Percentiles rank a stretch among this genome's conserved stretches.
Evolutionary conservation across 169 alveolate species (phyloP).

Genomic region (Eimeria acervulina): DNA sequence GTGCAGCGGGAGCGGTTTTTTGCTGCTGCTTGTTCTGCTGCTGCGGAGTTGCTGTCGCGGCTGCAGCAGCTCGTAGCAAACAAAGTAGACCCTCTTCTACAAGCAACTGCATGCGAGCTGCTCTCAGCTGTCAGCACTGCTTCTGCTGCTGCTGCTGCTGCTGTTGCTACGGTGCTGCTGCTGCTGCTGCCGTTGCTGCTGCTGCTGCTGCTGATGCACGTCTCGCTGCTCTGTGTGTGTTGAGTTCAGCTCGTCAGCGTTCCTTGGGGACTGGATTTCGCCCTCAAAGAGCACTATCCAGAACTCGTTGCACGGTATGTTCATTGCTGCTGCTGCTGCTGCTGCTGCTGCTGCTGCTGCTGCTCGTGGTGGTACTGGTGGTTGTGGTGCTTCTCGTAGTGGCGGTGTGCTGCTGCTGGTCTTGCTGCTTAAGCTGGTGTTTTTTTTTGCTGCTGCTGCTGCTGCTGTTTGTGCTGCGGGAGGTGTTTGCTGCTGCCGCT

Average conservation of each 20-base stretch:
- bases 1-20: slow-evolving; percentile 6
- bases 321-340: slow-evolving; percentile 13
- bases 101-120: slow-evolving; percentile 31
- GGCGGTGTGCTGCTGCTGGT: neutral
- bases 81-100: neutral
- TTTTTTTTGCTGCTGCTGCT: no score
- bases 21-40: neutral
- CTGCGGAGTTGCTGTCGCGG: no score
- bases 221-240: neutral
- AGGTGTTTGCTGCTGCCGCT: neutral
- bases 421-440: neutral
- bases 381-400: neutral
- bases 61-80: slow-evolving; percentile 34
- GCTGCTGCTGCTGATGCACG: no score
- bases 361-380: neutral
- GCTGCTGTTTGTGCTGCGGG: no score
- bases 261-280: slow-evolving; percentile 36
- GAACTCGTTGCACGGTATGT: slow-evolving; percentile 1
- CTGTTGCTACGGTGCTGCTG: neutral
- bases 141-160: neutral
- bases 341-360: neutral
- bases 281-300: neutral
- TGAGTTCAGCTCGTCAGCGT: neutral
- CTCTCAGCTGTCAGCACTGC: neutral
- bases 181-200: neutral